Evolutionary conservation across 495 filamentous ascomycete genomes (phyloP), one percentile per base, ranked within the genome.

Genomic region (Gamarada debralockiae): DNA sequence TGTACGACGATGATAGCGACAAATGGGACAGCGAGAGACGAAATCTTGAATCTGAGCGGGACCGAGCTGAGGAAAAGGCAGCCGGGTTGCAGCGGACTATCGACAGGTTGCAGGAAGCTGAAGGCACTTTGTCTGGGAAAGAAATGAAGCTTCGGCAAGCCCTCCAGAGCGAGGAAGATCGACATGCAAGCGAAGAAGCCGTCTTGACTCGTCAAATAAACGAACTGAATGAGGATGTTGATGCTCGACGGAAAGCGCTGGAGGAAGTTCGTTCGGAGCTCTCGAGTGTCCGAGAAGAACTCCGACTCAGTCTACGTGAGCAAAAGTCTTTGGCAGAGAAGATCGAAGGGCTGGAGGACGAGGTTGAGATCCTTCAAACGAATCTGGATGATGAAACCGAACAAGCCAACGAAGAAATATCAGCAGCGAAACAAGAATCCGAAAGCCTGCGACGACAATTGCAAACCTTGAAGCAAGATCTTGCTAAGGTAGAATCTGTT

Each of bases 301-400:
- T 89, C 10, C 82, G 84, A 23, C 67, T 84, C 42, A 79, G 78
- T 42, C 76, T 82, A 58, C 79, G 85, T 14, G 82, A 86, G 33
- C 79, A 83, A 65, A 75, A 79, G 48, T 66, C 72, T 1, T 70
- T 90, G 24, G 72, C 73, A 37, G 84, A 89, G 41, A 90, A 85
- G 58, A 69, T 87, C 8, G 80, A 87, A 56, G 80, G 75, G n/a
- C 64, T 95, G 14, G 87, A 92, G 62, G 88, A 92, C 55, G 89
- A 95, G 62, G 74, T 92, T 10, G 81, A 90, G 43, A 78, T 92
- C 31, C 68, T 92, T 25, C 87, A 90, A 61, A 75, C 76, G 17
- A 85, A 78, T 46, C 66, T 90, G 38, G 87, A 90, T 54, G 88
- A 93, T 54, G 89, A 89, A 63, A 77, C 77, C 53, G 81, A 86